Evolutionary conservation across 805 yeast species (phyloP).

Genomic region (Lipomyces chichibuensis): DNA sequence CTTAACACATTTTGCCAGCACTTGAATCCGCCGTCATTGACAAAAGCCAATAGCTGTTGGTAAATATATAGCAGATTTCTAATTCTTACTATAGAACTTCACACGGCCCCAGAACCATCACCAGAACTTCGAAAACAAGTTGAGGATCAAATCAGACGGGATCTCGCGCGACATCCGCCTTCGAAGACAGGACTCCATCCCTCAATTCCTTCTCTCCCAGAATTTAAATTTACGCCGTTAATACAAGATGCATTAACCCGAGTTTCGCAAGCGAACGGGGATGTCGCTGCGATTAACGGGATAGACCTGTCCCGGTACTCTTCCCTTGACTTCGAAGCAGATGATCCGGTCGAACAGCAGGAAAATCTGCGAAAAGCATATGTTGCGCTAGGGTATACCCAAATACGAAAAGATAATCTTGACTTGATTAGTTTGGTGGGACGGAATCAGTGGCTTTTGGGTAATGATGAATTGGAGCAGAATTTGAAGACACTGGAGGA

Average conservation of each 20-base stretch:
- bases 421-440: conserved; percentile 39
- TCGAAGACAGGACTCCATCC: conserved; percentile 18
- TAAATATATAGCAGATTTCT: neutral
- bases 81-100: conserved; percentile 19
- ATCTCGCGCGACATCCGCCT: conserved; percentile 29
- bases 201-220: conserved; percentile 11
- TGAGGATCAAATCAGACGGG: conserved; percentile 19
- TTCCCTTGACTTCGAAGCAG: conserved; percentile 33
- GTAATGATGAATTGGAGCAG: conserved; percentile 40
- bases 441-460: conserved; percentile 43
- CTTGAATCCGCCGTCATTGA: neutral
- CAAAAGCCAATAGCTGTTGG: neutral
- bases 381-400: conserved; percentile 39
- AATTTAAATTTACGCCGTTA: conserved; percentile 8
- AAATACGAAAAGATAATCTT: conserved; percentile 40
- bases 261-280: conserved; percentile 11
- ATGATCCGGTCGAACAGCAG: conserved; percentile 24
- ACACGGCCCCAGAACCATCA: conserved; percentile 28
- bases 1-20: neutral
- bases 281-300: conserved; percentile 21
- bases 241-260: conserved; percentile 20
- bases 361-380: conserved; percentile 34
- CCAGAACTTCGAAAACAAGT: conserved; percentile 25
- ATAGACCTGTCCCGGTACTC: conserved; percentile 40
- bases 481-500: conserved; percentile 35